These are phyloP conservation scores for Apiotrichum veenhuisii DNA, from an alignment of 1,284 basidiomycete genomes.

Conservation along the genomic window DNA sequence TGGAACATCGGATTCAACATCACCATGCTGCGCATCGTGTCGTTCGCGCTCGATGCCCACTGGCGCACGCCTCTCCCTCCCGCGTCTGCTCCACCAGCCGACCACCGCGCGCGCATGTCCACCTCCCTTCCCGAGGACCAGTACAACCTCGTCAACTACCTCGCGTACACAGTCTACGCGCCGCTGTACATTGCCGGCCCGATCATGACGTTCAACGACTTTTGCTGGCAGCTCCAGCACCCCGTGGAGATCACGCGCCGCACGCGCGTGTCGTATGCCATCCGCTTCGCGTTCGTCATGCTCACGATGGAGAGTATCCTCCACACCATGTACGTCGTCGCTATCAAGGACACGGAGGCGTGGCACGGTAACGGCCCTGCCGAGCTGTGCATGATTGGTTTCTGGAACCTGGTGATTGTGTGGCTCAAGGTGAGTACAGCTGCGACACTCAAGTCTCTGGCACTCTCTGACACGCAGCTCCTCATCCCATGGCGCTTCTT, in stretches of 20 bases:
- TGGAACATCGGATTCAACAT: constrained; percentile 98
- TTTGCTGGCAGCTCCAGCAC: constrained; percentile 63
- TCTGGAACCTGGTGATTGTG: constrained; percentile 94
- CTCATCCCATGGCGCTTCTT: constrained; percentile 97
- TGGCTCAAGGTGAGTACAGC: constrained; percentile 77
- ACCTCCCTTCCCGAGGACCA: constrained; percentile 53
- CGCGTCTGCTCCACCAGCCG: constrained; percentile 12
- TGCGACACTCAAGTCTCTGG: background rate
- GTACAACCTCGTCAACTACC: constrained; percentile 60
- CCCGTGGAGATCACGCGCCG: constrained; percentile 51
- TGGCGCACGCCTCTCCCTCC: constrained; percentile 58
- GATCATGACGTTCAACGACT: constrained; percentile 95
- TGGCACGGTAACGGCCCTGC: constrained; percentile 66
- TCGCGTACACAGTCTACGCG: constrained; percentile 79
- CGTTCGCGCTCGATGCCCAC: constrained; percentile 86
- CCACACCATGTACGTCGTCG: constrained; percentile 95
- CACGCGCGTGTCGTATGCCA: constrained; percentile 56
- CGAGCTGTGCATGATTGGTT: constrained; percentile 87
- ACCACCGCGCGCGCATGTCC: constrained; percentile 54
- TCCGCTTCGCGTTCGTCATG: constrained; percentile 69
- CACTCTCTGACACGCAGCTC: constrained; percentile 58
- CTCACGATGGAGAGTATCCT: constrained; percentile 87
- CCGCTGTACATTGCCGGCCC: constrained; percentile 95
- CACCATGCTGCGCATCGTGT: constrained; percentile 89
- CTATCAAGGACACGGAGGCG: constrained; percentile 78